phyloP scores from a whole-genome alignment of 768 basidiomycete species.

The Suillus bovinus region DNA sequence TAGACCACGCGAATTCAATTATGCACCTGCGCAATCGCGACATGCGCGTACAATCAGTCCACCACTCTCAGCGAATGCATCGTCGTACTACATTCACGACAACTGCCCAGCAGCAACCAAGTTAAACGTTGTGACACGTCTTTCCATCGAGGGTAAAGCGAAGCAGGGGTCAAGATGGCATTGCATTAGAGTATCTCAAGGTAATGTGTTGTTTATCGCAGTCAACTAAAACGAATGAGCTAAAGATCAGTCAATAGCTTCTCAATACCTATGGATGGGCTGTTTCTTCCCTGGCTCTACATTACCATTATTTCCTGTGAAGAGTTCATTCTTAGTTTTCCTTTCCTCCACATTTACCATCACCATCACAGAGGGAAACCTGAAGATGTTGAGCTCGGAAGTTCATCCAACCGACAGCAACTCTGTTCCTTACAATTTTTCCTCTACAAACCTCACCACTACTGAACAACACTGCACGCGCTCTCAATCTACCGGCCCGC shows the following conservation, averaged over 20 bases:
- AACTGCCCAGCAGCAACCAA: constrained; percentile 42
- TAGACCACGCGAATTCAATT: constrained; percentile 12
- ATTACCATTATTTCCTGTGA: constrained; percentile 73
- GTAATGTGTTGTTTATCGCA: constrained; percentile 47
- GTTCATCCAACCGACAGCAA: constrained; percentile 75
- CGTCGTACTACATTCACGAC: constrained; percentile 47
- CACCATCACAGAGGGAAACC: constrained; percentile 63
- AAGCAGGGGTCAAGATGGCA: constrained; percentile 66
- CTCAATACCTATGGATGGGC: constrained; percentile 68
- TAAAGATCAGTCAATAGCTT: constrained; percentile 41
- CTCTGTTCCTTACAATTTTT: constrained; percentile 76
- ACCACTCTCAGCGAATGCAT: constrained; percentile 32
- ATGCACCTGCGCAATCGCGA: constrained; percentile 25
- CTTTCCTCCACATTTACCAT: background rate
- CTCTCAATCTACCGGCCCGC: constrained; percentile 63
- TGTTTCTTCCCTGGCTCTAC: constrained; percentile 65
- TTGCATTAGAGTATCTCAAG: constrained; percentile 74
- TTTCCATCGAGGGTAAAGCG: constrained; percentile 74
- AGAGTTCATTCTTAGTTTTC: constrained; percentile 17
- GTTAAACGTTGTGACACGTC: constrained; percentile 69
- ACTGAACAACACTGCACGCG: constrained; percentile 66
- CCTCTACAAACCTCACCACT: constrained; percentile 59
- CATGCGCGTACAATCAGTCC: constrained; percentile 33
- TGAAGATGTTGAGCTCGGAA: constrained; percentile 71
- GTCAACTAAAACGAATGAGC: background rate